These are phyloP conservation scores for Coniferiporia sulphurascens DNA, from an alignment of 1,284 basidiomycete species.

Conservation along the genomic window DNA sequence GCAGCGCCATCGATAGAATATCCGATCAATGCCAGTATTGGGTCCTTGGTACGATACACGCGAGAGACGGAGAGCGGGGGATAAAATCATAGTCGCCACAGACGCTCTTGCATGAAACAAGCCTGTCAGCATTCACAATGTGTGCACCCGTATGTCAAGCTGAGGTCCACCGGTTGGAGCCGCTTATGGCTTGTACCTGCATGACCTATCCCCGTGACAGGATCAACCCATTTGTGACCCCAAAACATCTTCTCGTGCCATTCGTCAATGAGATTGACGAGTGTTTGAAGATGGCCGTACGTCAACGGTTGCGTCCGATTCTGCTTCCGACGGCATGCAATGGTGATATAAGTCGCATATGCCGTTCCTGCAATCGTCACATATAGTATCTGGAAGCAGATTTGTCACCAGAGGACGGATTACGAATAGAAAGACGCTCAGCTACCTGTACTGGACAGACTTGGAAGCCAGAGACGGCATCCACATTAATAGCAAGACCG, in stretches of 20 bases:
- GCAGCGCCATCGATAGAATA: no score
- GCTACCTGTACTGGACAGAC: no score
- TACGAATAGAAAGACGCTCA: no score
- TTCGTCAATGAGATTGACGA: slow-evolving; percentile 7
- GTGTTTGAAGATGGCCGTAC: slow-evolving; percentile 3
- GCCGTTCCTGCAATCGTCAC: not conserved
- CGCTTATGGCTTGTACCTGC: not conserved
- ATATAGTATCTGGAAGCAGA: not conserved
- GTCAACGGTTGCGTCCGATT: not conserved
- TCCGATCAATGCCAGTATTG: no score
- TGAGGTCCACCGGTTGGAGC: no score
- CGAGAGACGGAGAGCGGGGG: no score
- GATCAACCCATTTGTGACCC: not conserved
- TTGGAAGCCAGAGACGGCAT: slow-evolving; percentile 8
- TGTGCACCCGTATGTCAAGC: no score
- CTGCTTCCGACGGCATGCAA: not conserved
- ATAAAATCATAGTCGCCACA: no score
- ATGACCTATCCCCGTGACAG: not conserved
- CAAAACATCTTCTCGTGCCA: slow-evolving; percentile 1
- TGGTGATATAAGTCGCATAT: not conserved
- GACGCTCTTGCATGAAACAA: no score
- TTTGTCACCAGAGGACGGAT: no score
- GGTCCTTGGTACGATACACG: no score
- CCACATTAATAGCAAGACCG: slow-evolving; percentile 16
- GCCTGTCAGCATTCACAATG: no score